Base-by-base conservation (phyloP, 2,329 filamentous ascomycete genomes). In the Grosmannia serpens region DNA sequence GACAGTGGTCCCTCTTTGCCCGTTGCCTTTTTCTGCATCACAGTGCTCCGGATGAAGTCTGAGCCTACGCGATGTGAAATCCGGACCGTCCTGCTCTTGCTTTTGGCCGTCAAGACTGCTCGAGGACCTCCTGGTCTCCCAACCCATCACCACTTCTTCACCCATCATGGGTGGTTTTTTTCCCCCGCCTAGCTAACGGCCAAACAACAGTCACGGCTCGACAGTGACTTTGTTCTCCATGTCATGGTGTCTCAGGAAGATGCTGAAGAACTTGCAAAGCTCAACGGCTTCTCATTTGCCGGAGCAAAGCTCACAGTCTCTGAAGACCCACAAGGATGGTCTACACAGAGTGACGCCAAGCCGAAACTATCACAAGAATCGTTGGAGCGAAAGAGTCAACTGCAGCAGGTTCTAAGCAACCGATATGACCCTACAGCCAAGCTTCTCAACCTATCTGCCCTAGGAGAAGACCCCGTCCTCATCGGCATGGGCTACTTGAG, bases 361-460 rank as follows among this genome's bases (percentile, higher is more conserved):
- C 61, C 59, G 71, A 68, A 67, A 58, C 71, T 80, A 46, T 83
- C 80, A 22, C 72, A 75, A 44, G 73, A 74, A 51, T 77, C 83
- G 3, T 74, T 81, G 55, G 82, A 87, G 63, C 79, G 84, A n/a
- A 86, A 85, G 69, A 75, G 81, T 27, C 84, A 85, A 64, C 80
- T 96, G 59, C 83, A 84, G 63, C 73, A 75, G 20, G 85, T 96
- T 62, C 78, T 99, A 17, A 80, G 80, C 58, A 80, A 82, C 57
- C 86, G 94, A 54, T 97, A 96, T 72, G 77, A 88, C 61, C 72
- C 79, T 20, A 77, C 78, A 8, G 76, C 77, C 56, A 96, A 95
- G 71, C 75, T 96, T 0, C 80, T 97, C 46, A 85, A 95, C 67
- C 82, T 99, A 11, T 91, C 89, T n/a, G 77, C 80, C 1, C 81